These are phyloP conservation scores for Babesia sp. DNA, from an alignment of 169 alveolate species.

Conservation along the genomic window DNA sequence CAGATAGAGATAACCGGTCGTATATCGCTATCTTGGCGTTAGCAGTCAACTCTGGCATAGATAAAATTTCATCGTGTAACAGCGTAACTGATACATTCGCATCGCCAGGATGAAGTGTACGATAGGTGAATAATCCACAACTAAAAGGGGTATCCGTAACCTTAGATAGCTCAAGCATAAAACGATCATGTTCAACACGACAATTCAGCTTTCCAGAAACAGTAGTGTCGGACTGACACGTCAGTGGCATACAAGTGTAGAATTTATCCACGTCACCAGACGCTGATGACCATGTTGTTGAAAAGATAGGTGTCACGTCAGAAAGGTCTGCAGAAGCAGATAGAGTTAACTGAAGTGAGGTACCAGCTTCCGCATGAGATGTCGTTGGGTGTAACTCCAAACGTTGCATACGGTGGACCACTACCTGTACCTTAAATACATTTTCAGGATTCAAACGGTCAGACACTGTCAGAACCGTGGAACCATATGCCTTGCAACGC, in stretches of 20 bases:
- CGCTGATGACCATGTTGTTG: constrained; percentile 1
- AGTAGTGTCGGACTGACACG: not conserved
- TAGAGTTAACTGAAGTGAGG: not conserved
- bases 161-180: constrained; percentile 11
- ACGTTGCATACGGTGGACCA: not conserved
- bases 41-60: constrained; percentile 1
- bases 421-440: constrained; percentile 36
- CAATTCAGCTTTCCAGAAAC: constrained; percentile 6
- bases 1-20: constrained; percentile 20
- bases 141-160: constrained; percentile 1
- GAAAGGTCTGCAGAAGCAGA: constrained; percentile 14
- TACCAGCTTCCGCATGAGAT: constrained; percentile 13
- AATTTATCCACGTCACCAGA: not conserved
- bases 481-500: constrained; percentile 30
- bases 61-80: constrained; percentile 3
- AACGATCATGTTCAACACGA: constrained; percentile 30
- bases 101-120: constrained; percentile 33
- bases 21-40: constrained; percentile 4
- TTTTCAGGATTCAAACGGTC: constrained; percentile 34
- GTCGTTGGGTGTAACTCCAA: constrained; percentile 8
- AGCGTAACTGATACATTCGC: constrained; percentile 1
- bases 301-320: constrained; percentile 6
- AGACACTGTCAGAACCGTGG: constrained; percentile 27
- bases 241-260: constrained; percentile 22
- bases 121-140: constrained; percentile 9